These are phyloP conservation scores for Cytospora leucostoma DNA, from an alignment of 2,329 filamentous ascomycete species.

Conservation along the genomic window DNA sequence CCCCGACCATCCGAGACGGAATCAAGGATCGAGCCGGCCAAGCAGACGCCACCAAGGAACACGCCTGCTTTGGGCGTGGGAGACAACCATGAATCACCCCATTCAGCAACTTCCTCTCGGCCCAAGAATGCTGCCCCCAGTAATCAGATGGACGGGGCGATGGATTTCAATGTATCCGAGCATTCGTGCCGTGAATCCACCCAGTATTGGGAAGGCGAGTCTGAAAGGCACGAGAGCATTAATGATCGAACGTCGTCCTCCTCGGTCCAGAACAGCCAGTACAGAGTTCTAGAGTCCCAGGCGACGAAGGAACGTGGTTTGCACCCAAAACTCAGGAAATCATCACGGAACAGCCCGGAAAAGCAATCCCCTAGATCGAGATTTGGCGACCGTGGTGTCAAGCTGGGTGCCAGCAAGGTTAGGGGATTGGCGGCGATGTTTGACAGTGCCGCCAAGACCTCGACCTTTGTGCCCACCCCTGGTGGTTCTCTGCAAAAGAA, in stretches of 20 bases:
- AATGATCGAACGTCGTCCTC: constrained; percentile 9
- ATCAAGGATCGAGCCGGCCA: neutral
- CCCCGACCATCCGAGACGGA: constrained; percentile 14
- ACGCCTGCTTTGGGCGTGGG: constrained; percentile 6
- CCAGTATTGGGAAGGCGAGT: constrained; percentile 5
- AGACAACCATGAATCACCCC: neutral
- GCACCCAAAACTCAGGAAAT: neutral
- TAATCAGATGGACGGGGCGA: constrained; percentile 24
- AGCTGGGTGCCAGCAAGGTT: constrained; percentile 40
- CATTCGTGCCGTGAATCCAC: constrained; percentile 15
- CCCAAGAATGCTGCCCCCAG: neutral
- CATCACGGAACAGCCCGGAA: constrained; percentile 22
- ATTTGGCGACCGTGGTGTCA: constrained; percentile 11
- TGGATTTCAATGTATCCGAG: constrained; percentile 9
- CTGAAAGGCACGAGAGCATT: neutral
- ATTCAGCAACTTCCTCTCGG: neutral
- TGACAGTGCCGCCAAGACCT: constrained; percentile 41
- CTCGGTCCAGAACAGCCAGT: constrained; percentile 10
- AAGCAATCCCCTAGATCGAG: constrained; percentile 14
- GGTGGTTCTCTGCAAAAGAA: constrained; percentile 3
- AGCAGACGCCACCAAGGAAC: constrained; percentile 1
- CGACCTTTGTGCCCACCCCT: constrained; percentile 28
- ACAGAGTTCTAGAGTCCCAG: neutral
- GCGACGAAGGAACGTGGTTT: constrained; percentile 20
- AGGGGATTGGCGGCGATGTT: constrained; percentile 56